These are phyloP conservation scores for Pelargonium cotyledonis DNA, from an alignment of 441 rosid genomes.

Conservation along the genomic window DNA sequence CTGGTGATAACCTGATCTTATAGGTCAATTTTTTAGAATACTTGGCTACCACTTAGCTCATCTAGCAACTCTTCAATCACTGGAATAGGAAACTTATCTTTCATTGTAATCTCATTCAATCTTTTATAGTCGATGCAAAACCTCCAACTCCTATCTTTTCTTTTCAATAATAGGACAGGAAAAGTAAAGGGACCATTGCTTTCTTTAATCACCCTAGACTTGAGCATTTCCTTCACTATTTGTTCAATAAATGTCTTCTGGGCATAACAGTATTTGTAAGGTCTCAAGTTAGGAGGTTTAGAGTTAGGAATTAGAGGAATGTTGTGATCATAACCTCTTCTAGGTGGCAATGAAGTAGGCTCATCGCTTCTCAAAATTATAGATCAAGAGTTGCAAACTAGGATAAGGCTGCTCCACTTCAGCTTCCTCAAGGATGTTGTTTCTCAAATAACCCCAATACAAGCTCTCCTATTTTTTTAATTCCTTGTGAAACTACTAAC, in stretches of 20 bases:
- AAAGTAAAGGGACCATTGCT: constrained; percentile 14
- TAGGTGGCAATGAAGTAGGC: not conserved
- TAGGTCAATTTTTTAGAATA: constrained; percentile 1
- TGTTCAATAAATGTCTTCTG: not conserved
- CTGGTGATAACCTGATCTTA: not conserved
- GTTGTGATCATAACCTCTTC: not conserved
- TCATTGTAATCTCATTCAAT: constrained; percentile 6
- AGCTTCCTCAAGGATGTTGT: too few species aligned
- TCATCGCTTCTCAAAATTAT: not conserved
- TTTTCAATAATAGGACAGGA: constrained; percentile 12
- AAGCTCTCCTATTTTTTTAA: too few species aligned
- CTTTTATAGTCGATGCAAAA: constrained; percentile 1
- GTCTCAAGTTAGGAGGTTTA: not conserved
- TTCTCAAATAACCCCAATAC: too few species aligned
- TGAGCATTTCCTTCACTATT: not conserved
- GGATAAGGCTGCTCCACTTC: too few species aligned
- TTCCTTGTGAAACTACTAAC: too few species aligned
- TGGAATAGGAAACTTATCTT: constrained; percentile 6
- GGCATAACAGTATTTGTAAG: not conserved
- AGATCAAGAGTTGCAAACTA: too few species aligned
- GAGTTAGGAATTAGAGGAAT: not conserved
- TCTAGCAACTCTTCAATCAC: not conserved
- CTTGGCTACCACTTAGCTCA: not conserved
- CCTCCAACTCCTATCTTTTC: constrained; percentile 18
- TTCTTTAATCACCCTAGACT: not conserved